Base-by-base conservation (phyloP, 1,284 basidiomycete species). In the Afroboletus lepidellus region DNA sequence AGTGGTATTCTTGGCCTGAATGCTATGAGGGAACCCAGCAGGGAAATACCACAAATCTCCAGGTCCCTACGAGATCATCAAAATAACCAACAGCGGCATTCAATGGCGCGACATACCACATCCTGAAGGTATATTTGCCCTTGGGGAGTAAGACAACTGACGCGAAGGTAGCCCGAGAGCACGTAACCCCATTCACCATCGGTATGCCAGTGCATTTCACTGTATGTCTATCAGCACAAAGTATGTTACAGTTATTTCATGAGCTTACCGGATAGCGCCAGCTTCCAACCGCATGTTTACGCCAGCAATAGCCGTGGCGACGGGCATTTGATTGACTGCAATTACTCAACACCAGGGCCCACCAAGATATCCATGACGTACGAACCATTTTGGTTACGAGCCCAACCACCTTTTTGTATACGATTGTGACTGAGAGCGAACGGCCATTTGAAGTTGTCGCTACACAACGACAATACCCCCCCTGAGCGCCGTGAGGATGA, bases 151-250 rank as follows among this genome's bases (percentile, higher is more conserved):
- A 83, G 64, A 8, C 76, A 75, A 11, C 74, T 76, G 41, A 84
- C 68, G 39, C 77, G 70, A 23, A 74, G 58, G 39, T 76, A 69
- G 43, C 58, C 77, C 46, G 73, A 67, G 6, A 81, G 48, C 48
- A 80, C 69, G 54, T 79, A 81, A 11, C 70, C 76, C 79, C 79
- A 81, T 73, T 84, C 82, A 27, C 71, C 74, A 38, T 75, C 74
- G 1, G 65, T 73, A 58, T 84, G 83, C 82, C 83, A 85, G 51
- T 85, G 82, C 57, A 85, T 66, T 63, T 84, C 82, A 48, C 78
- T 77, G 32, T 3, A 36, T 0, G n/a, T 43, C 23, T 8, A 39
- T 59, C n/a, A 58, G 47, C 2, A 47, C 3, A 9, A 34, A 29
- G 30, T 41, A 3, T 15, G 1, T 21, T 25, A 30, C 0, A 5